phyloP scores from a whole-genome alignment of 169 alveolate genomes.

The Eimeria maxima region DNA sequence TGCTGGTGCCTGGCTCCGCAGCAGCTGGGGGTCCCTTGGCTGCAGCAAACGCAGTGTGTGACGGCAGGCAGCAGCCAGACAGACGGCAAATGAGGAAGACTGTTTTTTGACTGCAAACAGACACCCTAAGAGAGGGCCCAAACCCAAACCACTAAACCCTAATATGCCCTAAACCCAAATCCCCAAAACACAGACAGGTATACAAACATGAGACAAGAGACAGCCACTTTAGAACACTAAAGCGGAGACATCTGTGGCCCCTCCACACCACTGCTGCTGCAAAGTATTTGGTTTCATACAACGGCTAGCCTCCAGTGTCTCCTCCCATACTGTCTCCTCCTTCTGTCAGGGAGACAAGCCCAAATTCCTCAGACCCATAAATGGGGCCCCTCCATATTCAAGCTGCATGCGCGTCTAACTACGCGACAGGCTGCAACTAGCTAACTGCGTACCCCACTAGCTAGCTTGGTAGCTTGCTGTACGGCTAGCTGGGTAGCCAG shows the following conservation, averaged over 20 bases:
- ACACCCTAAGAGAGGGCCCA: no score
- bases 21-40: background rate
- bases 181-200: background rate
- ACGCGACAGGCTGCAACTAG: background rate
- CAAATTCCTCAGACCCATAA: background rate
- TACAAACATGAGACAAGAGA: background rate
- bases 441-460: background rate
- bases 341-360: background rate
- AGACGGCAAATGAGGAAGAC: background rate
- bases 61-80: background rate
- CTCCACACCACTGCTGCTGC: background rate
- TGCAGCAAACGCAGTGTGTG: background rate
- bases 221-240: background rate
- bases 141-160: no score
- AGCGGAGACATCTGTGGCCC: background rate
- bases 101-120: background rate
- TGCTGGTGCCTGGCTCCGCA: constrained; percentile 36
- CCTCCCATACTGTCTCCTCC: background rate
- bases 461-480: background rate
- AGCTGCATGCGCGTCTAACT: background rate
- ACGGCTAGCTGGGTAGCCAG: background rate
- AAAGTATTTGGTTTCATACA: no score
- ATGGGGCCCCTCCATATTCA: background rate
- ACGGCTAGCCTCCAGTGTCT: background rate
- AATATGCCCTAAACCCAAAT: no score